phyloP scores from a whole-genome alignment of 2,329 filamentous ascomycete species.

The Fusarium vanettenii region DNA sequence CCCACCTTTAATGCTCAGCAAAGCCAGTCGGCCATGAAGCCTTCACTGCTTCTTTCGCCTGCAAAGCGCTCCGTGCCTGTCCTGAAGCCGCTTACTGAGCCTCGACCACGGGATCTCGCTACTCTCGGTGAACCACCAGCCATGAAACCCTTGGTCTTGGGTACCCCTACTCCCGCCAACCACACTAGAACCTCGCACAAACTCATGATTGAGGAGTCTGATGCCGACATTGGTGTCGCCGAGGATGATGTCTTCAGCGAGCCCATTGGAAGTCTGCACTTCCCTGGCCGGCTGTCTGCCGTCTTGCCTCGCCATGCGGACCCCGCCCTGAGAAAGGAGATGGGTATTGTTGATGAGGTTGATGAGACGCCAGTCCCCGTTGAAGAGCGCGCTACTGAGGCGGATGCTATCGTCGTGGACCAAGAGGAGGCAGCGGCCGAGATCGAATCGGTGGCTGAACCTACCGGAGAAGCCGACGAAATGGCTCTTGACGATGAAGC shows the following conservation, averaged over 20 bases:
- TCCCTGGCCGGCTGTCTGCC: slow-evolving; percentile 59
- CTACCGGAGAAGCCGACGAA: slow-evolving; percentile 32
- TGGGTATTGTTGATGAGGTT: slow-evolving; percentile 46
- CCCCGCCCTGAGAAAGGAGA: slow-evolving; percentile 50
- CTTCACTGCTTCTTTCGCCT: slow-evolving; percentile 62
- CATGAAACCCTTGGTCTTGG: slow-evolving; percentile 52
- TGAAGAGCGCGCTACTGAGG: slow-evolving; percentile 6
- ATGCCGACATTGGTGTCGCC: slow-evolving; percentile 33
- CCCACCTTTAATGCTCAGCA: slow-evolving; percentile 43
- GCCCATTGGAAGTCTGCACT: slow-evolving; percentile 51
- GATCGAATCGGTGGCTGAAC: slow-evolving; percentile 18
- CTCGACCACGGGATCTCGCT: slow-evolving; percentile 32
- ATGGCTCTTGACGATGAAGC: slow-evolving; percentile 41
- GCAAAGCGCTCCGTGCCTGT: slow-evolving; percentile 58
- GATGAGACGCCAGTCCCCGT: slow-evolving; percentile 12
- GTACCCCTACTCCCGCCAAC: slow-evolving; percentile 43
- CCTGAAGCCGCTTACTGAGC: slow-evolving; percentile 48
- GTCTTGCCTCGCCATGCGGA: slow-evolving; percentile 58
- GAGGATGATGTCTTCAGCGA: slow-evolving; percentile 49
- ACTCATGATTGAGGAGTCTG: slow-evolving; percentile 49
- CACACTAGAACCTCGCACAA: slow-evolving; percentile 49
- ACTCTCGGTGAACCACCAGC: slow-evolving; percentile 46
- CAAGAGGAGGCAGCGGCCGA: neutral
- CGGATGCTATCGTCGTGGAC: neutral
- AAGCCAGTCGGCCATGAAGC: slow-evolving; percentile 55